Conservation (phyloP, 2,329 filamentous ascomycete species). For the Alternaria angustiovoidea region DNA sequence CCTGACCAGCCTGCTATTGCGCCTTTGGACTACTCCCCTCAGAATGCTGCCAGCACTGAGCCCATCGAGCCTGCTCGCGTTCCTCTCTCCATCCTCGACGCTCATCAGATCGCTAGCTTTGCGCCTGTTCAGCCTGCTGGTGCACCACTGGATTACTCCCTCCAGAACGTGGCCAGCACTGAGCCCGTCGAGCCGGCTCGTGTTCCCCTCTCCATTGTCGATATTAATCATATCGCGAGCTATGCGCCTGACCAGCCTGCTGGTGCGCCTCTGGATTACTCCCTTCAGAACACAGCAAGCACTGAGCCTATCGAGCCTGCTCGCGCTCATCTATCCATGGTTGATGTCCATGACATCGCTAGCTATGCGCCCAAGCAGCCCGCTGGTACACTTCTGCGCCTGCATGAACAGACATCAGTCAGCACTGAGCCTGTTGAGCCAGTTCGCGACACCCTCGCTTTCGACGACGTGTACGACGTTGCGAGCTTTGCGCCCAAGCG, state of each 20-base stretch:
- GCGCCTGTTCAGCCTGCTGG: no score
- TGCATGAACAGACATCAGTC: not conserved
- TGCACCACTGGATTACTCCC: no score
- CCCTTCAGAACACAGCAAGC: not conserved
- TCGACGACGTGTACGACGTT: not conserved
- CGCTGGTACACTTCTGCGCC: not conserved
- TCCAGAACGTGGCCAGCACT: not conserved
- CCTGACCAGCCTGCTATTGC: not conserved
- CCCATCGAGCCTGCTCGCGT: no score
- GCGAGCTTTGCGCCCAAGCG: not conserved
- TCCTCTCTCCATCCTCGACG: no score
- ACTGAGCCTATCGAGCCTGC: not conserved
- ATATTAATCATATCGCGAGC: not conserved
- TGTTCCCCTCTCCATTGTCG: not conserved
- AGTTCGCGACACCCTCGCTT: not conserved
- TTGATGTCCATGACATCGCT: not conserved
- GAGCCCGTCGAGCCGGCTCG: not conserved
- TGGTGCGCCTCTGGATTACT: not conserved
- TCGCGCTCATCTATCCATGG: not conserved
- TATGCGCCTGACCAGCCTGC: not conserved
- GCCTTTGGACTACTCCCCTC: not conserved
- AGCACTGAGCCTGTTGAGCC: conserved; percentile 1
- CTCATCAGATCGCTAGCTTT: no score
- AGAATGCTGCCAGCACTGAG: not conserved
- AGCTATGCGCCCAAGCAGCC: not conserved